Conservation (phyloP, 164 flowering plant genomes). For the Cinnamomum chago region DNA sequence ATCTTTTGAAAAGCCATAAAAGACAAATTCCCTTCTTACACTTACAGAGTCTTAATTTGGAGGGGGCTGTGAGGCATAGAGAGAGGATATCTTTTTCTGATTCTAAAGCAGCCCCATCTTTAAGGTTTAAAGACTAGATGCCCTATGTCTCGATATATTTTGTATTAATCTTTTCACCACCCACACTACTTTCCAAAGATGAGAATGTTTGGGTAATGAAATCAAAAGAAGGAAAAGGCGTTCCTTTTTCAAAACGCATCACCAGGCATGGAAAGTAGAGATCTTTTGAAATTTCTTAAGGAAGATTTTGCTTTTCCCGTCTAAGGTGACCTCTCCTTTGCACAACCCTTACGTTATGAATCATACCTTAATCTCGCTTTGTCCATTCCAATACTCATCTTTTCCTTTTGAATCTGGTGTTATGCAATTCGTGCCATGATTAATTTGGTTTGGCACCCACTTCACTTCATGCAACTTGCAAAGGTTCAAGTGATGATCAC, state of each 20-base stretch:
- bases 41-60: slow-evolving; percentile 31
- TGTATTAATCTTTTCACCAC: slow-evolving; percentile 19
- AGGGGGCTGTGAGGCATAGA: slow-evolving; percentile 16
- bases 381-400: slow-evolving; percentile 15
- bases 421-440: background rate
- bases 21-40: slow-evolving; percentile 60
- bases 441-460: background rate
- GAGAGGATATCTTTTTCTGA: slow-evolving; percentile 39
- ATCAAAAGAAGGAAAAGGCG: slow-evolving; percentile 34
- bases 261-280: slow-evolving; percentile 64
- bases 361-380: slow-evolving; percentile 39
- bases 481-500: no score
- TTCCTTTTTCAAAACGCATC: slow-evolving; percentile 39
- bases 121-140: slow-evolving; percentile 53
- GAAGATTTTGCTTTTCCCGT: slow-evolving; percentile 58
- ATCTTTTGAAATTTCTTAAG: slow-evolving; percentile 53
- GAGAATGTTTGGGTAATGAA: slow-evolving; percentile 59
- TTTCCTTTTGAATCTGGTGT: slow-evolving; percentile 2
- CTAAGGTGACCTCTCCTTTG: slow-evolving; percentile 52
- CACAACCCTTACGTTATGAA: slow-evolving; percentile 62
- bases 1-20: slow-evolving; percentile 27
- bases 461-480: slow-evolving; percentile 1
- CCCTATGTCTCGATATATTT: slow-evolving; percentile 15
- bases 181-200: slow-evolving; percentile 41
- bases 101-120: slow-evolving; percentile 58